Evolutionary conservation across 2,329 filamentous ascomycete species (phyloP).

Genomic region (Sphaerulina musiva): DNA sequence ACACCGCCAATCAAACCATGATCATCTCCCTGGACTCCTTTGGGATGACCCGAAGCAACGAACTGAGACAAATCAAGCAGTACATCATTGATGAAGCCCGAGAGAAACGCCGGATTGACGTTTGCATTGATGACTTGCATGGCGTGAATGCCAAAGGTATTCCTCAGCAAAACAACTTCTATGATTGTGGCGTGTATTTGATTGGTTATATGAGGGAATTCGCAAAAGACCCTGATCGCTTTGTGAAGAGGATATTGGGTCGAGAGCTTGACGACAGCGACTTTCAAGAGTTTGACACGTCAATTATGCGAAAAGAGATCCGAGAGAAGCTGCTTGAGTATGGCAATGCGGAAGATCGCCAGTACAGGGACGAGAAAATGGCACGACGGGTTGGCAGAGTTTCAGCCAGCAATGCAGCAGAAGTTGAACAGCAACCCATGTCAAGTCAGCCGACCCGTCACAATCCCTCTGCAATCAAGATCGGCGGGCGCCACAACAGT

Average conservation of each 20-base stretch:
- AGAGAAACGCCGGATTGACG: slow-evolving; percentile 50
- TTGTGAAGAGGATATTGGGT: slow-evolving; percentile 60
- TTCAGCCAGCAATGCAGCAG: neutral
- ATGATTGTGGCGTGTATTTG: slow-evolving; percentile 83
- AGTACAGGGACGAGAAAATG: slow-evolving; percentile 33
- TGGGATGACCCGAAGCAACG: slow-evolving; percentile 55
- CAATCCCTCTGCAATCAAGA: neutral
- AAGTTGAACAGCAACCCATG: neutral
- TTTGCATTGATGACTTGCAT: slow-evolving; percentile 43
- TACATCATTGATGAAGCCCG: slow-evolving; percentile 71
- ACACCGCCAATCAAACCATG: slow-evolving; percentile 45
- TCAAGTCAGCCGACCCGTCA: slow-evolving; percentile 3
- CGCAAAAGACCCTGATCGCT: slow-evolving; percentile 63
- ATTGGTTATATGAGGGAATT: slow-evolving; percentile 81
- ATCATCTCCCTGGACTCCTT: slow-evolving; percentile 89
- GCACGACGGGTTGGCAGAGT: slow-evolving; percentile 6
- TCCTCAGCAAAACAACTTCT: slow-evolving; percentile 74
- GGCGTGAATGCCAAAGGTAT: slow-evolving; percentile 68
- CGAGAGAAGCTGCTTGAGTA: slow-evolving; percentile 60
- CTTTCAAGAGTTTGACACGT: slow-evolving; percentile 50
- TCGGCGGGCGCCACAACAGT: neutral
- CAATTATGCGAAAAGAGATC: slow-evolving; percentile 57
- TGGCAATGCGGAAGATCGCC: slow-evolving; percentile 51
- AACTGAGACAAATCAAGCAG: slow-evolving; percentile 62
- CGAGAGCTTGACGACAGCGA: slow-evolving; percentile 54